phyloP scores from a whole-genome alignment of 129 eudicot species.

The Flaveria robusta region DNA sequence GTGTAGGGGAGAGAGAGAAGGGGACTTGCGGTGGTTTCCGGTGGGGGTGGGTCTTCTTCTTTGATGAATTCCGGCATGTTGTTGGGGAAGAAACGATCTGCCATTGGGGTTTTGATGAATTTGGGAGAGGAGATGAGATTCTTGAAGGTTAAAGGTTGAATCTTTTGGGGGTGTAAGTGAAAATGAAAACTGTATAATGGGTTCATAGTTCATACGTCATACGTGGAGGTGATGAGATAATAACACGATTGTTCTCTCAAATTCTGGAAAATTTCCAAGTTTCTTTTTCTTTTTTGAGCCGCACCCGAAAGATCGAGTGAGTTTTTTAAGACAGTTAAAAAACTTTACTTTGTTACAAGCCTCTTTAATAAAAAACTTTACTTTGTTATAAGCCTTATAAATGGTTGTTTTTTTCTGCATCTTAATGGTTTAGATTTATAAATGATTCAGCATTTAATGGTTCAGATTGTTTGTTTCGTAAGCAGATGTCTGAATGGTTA shows the following conservation, averaged over 20 bases:
- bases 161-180: not conserved
- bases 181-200: not conserved
- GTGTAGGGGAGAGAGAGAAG: constrained; percentile 59
- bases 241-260: not conserved
- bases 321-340: too few species aligned
- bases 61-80: constrained; percentile 56
- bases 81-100: constrained; percentile 84
- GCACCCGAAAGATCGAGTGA: too few species aligned
- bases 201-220: too few species aligned
- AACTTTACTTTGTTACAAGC: too few species aligned
- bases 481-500: too few species aligned
- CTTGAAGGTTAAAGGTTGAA: not conserved
- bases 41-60: constrained; percentile 17
- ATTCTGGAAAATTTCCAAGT: not conserved
- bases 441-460: too few species aligned
- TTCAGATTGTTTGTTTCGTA: too few species aligned
- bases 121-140: constrained; percentile 4
- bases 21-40: constrained; percentile 33
- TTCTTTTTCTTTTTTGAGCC: too few species aligned
- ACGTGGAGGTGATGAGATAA: not conserved
- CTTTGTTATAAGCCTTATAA: too few species aligned
- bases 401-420: too few species aligned
- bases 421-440: too few species aligned
- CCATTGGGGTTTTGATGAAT: constrained; percentile 42
- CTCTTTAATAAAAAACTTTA: too few species aligned